Evolutionary conservation across 495 filamentous ascomycete species (phyloP), one percentile per base, ranked within the genome.

Genomic region (Cenococcum geophilum): DNA sequence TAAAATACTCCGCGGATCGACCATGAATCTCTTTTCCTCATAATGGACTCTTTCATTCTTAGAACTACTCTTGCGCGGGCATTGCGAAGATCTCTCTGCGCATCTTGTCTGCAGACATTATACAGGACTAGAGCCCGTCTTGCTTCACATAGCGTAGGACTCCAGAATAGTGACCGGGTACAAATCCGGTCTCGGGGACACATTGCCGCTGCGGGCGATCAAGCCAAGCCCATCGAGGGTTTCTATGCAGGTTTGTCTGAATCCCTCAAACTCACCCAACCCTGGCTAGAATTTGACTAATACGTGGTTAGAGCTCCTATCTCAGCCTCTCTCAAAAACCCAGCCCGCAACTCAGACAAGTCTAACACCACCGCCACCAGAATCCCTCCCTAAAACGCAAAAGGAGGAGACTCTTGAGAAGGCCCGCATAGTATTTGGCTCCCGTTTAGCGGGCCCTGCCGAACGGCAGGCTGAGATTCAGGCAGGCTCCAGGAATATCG

Each of bases 401-500:
- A 65, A 74, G 21, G 72, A 76, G 48, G 71, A 71, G 47, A 68
- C 64, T 14, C 61, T 73, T 34, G 50, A 66, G 2, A 74, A 79
- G 79, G 79, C 85, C 64, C 73, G 83, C 58, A 81, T 92, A 71
- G 78, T 93, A 60, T 95, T 96, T 71, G 87, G 88, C 34, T 85
- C 85, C 21, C 83, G 81, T 35, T 79, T 92, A 61, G 85, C 86
- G 45, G 88, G 86, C 56, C 82, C 88, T 63, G 82, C 82, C 69
- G 76, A 86, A 69, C 78, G 86, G 63, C 75, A 82, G 65, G 73
- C 82, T 66, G 76, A 88, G 65, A 80, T 83, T 61, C 68, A 83
- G 68, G 75, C 80, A 61, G 74, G 78, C 47, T 81, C 75, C 67
- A 80, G 78, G 47, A 78, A 82, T 16, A 75, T 96, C 63, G 90